Base-by-base conservation (phyloP, 1,139 yeast species). In the Suhomyces taliae region DNA sequence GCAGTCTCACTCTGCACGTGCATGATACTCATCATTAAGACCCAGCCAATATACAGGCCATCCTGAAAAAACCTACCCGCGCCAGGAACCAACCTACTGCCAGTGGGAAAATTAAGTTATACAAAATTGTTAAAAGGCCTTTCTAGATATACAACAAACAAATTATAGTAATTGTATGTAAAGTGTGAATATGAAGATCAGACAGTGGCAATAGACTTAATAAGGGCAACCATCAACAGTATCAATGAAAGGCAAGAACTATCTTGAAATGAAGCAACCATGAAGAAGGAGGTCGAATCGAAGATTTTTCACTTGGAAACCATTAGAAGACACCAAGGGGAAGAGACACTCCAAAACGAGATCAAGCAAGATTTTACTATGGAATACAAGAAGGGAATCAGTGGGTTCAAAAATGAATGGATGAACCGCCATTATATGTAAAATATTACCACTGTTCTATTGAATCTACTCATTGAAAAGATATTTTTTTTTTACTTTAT, bases 151-250 rank as follows among this genome's bases (percentile, higher is more conserved):
- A 46, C 49, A 40, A 46, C 46, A 46, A 46, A 41, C 46, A 46
- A 43, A 40, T 46, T 46, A 46, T 43, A 46, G 44, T 46, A 46
- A 46, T 46, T 46, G 49, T 46, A 46, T 43, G 49, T 46, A 46
- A 37, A 12, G 33, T 27, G 32, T 29, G 32, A 29, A 3, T 3
- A 29, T 29, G 32, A 29, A 29, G 32, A 9, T 29, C 32, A 29
- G n/a, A 29, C n/a, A 9, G 32, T 29, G 32, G 32, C 4, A 11
- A 29, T 11, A 29, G 32, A 29, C 32, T 29, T 4, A 29, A 19
- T 19, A 3, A 19, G 24, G 2, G 24, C 24, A 15, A 29, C 27
- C 34, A 14, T 6, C 7, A 32, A 35, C 26, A 37, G 27, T 15
- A 19, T 34, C 27, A 37, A 39, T 19, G 24, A 19, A 19, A 2